Evolutionary conservation across 768 basidiomycete genomes (phyloP), one percentile per base, ranked within the genome.

Genomic region (Boletus rufocinnamomeus): DNA sequence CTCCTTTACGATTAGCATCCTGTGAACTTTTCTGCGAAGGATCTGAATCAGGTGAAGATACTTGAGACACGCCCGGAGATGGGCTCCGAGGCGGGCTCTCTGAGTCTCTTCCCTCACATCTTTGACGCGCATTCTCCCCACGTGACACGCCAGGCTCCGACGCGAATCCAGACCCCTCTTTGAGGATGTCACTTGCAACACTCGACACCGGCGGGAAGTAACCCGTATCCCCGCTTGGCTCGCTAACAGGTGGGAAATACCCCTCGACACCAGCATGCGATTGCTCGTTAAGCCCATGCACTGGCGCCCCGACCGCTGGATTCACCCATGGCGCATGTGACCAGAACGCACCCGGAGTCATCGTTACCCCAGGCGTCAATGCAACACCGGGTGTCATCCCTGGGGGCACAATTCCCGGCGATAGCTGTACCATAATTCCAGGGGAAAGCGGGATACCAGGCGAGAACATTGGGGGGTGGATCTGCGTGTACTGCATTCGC

Each of bases 311-410:
- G 2, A 84, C 83, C 11, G 83, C 79, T n/a, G 84, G 76, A 60
- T 86, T 86, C 54, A 84, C 77, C 70, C 74, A 77, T 46, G 80
- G 74, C 78, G 82, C 35, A 81, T 84, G 62, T 74, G 83, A 50
- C 85, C 85, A 93, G 72, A 88, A 89, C 40, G 84, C 83, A 16
- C 86, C 88, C 30, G 90, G 89, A 17, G 83, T 85, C 82, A 91
- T 87, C 17, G 85, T 79, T 14, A 84, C 77, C 27, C 84, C 86
- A 1, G 92, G 91, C 0, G 90, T 72, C 61, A 72, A 51, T 17
- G 70, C 62, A 47, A 70, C 69, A 4, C 69, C 69, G 5, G 69
- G 69, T 11, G 69, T 72, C 67, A 72, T 61, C 14, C 60, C 19
- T 16, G 60, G 52, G 5, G 64, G 46, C 10, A 69, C 47, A 1